These are phyloP conservation scores for Cercospora beticola DNA, from an alignment of 2,329 filamentous ascomycete species.

Conservation along the genomic window DNA sequence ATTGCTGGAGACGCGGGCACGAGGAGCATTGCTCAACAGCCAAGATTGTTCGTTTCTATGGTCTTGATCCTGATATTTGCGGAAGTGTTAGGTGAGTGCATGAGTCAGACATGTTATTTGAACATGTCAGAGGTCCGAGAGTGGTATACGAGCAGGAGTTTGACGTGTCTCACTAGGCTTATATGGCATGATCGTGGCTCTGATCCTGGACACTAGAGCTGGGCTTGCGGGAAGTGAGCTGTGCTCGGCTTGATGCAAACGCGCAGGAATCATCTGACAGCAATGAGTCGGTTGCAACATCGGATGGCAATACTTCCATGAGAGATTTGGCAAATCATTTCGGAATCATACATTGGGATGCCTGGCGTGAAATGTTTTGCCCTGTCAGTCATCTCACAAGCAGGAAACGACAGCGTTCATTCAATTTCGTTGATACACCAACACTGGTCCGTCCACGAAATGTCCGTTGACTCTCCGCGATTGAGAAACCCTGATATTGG, in stretches of 20 bases:
- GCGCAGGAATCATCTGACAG: neutral
- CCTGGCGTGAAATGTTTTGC: no score
- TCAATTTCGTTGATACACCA: no score
- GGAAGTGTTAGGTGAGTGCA: conserved; percentile 18
- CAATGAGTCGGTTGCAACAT: neutral
- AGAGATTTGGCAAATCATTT: no score
- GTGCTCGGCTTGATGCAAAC: neutral
- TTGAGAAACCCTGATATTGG: no score
- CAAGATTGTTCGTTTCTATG: neutral
- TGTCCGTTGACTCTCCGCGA: no score
- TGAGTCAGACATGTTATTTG: conserved; percentile 6
- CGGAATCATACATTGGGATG: no score
- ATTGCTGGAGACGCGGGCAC: conserved; percentile 22
- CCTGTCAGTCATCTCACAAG: no score
- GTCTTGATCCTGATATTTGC: conserved; percentile 24
- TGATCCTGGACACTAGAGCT: conserved; percentile 19
- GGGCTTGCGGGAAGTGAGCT: conserved; percentile 5
- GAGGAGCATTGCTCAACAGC: neutral
- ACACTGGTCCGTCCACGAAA: no score
- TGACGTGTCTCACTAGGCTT: conserved; percentile 15
- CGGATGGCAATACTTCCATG: no score
- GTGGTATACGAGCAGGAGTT: neutral
- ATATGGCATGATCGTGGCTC: conserved; percentile 20
- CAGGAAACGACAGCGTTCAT: no score
- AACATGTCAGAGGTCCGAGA: neutral